Evolutionary conservation across 2,329 filamentous ascomycete genomes (phyloP), one percentile per base, ranked within the genome.

Genomic region (Fusarium albosuccineum): DNA sequence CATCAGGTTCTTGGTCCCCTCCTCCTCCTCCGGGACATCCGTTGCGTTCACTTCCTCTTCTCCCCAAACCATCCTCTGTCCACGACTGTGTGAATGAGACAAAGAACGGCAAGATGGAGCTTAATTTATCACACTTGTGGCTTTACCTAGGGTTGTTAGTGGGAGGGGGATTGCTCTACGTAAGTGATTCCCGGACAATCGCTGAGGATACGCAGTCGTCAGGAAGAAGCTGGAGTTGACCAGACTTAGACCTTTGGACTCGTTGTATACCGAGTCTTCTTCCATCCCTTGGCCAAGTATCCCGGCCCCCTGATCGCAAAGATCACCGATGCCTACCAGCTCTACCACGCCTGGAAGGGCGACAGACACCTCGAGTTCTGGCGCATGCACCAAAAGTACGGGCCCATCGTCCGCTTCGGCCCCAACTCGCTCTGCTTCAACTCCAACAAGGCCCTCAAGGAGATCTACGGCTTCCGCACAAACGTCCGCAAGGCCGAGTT

Each of bases 401-500:
- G 91, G 82, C 81, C 83, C n/a, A 77, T 89, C 51, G 91, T 95
- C n/a, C 91, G 93, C 29, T 92, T 91, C 68, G 91, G 91, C 0
- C 93, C 93, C 44, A 93, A 93, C 77, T 88, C 87, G 62, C 81
- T 97, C 41, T 92, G 90, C 1, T 87, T 97, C 81, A 95, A 96
- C 82, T 90, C 88, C 56, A 86, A 86, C 63, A 85, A 85, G 8
- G 90, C 91, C 1, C 81, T 92, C 60, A 87, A 88, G 75, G 85
- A 88, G 16, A 90, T 91, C 64, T 89, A 91, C 78, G 87, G 88
- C 67, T 87, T 89, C 80, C 82, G 82, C 49, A 78, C 86, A 75
- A 89, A 89, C 62, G 87, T 90, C 30, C 81, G 85, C 77, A 92
- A 93, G 79, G 85, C 89, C 40, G 85, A 89, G 69, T 92, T 92